Conservation (phyloP, 2,329 filamentous ascomycete genomes). For the Epichloe hybrida region DNA sequence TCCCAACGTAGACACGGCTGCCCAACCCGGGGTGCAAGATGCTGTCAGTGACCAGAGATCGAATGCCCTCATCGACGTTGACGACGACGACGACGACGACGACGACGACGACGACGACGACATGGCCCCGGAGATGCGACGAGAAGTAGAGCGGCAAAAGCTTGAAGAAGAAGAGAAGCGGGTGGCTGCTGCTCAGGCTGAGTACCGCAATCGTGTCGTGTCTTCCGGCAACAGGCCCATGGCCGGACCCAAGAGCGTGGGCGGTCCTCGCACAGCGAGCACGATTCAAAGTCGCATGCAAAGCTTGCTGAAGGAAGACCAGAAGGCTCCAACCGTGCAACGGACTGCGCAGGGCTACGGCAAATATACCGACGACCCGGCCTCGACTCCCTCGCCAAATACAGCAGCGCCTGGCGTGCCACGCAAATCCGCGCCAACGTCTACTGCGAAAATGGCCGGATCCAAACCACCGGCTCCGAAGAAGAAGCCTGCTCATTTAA, state of each 20-base stretch:
- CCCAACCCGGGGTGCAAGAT: background rate
- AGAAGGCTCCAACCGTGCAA: conserved; percentile 42
- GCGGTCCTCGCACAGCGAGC: conserved; percentile 56
- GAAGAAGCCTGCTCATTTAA: conserved; percentile 48
- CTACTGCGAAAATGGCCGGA: conserved; percentile 13
- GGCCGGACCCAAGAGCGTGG: conserved; percentile 40
- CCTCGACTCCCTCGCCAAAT: conserved; percentile 23
- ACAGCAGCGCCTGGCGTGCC: conserved; percentile 27
- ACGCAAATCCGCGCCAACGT: conserved; percentile 28
- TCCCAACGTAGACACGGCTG: too few species aligned
- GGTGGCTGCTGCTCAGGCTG: conserved; percentile 76
- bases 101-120: conserved; percentile 57
- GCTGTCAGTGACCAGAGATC: conserved; percentile 37
- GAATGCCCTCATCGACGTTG: conserved; percentile 45
- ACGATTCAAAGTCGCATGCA: conserved; percentile 81
- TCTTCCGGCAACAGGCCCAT: conserved; percentile 23
- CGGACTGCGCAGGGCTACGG: conserved; percentile 82
- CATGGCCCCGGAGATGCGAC: conserved; percentile 73
- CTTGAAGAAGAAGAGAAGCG: conserved; percentile 80
- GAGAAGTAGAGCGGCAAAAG: conserved; percentile 72
- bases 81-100: conserved; percentile 49
- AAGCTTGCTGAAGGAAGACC: conserved; percentile 67
- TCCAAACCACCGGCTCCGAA: conserved; percentile 41
- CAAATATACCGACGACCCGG: conserved; percentile 54
- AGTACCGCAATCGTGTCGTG: conserved; percentile 64